Base-by-base conservation (phyloP, 2,329 filamentous ascomycete genomes). In the Alternaria novae-zelandiae region DNA sequence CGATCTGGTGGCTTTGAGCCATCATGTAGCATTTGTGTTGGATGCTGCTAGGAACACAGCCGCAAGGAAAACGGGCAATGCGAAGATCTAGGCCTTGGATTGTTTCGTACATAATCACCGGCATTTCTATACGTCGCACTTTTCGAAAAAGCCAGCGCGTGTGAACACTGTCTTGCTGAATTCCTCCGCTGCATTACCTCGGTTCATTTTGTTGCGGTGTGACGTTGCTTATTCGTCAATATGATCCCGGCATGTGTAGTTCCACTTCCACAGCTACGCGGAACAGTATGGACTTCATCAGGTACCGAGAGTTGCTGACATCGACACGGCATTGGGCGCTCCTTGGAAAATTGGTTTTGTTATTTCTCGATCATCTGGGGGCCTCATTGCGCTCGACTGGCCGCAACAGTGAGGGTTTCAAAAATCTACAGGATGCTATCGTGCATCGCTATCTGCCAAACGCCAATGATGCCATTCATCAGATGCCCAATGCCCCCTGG, bases 11-110 rank as follows among this genome's bases (percentile, higher is more conserved):
- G 90, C 89, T 2, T 72, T 92, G 65, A 90, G 88, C 74, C 86
- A 89, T 70, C 91, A 94, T 78, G 86, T 93, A 64, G 86, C 85
- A 20, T 81, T 93, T 74, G 86, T 90, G 28, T 72, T 93, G 49
- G 83, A 84, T 62, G 84, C 86, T n/a, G 85, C 85, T 70, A 86
- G 90, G 69, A 94, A 93, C 78, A 79, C 80, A n/a, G 83, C 86
- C 41, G 81, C 82, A 47, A 82, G 84, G 65, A 81, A 82, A 50
- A 83, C 80, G 61, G 66, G 70, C n/a, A 72, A 74, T 56, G 68
- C 70, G 30, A 80, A 78, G 67, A 72, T 80, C 66, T 80, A 78
- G 71, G 73, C 28, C 25, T 54, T 54, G 20, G 47, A 43, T 10
- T 20, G 15, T n/a, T 49, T 17, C n/a, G 12, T 15, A 41, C 20